Conservation (phyloP, 148 eudicot genomes). For the Diospyros kaki region DNA sequence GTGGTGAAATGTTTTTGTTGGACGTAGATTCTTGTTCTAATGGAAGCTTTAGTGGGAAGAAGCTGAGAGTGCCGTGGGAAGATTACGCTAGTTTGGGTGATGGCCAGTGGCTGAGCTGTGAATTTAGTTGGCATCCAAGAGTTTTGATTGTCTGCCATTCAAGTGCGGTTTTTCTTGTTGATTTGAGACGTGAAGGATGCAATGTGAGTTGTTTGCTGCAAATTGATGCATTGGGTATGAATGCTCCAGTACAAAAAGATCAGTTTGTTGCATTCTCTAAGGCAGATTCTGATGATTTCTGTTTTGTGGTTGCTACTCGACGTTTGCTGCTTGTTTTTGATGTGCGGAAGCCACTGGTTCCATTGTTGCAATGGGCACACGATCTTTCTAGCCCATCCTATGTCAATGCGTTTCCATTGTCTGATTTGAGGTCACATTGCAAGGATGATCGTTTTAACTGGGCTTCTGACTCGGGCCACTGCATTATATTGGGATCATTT, state of each 20-base stretch:
- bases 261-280: constrained; percentile 50
- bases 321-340: constrained; percentile 60
- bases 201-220: constrained; percentile 44
- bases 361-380: constrained; percentile 73
- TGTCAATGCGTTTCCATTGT: constrained; percentile 42
- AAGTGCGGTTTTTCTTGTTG: constrained; percentile 56
- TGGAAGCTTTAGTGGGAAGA: constrained; percentile 33
- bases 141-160: constrained; percentile 57
- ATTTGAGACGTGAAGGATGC: constrained; percentile 46
- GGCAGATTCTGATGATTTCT: constrained; percentile 53
- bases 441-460: constrained; percentile 30
- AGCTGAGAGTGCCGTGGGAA: constrained; percentile 40
- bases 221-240: constrained; percentile 24
- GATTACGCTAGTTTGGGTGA: constrained; percentile 17
- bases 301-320: constrained; percentile 50
- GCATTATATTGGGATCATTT: constrained; percentile 75
- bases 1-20: constrained; percentile 60
- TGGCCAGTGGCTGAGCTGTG: constrained; percentile 71
- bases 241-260: constrained; percentile 30
- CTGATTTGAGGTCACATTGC: constrained; percentile 48
- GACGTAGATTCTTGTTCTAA: constrained; percentile 33
- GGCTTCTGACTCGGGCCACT: constrained; percentile 52
- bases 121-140: constrained; percentile 78
- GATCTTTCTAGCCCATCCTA: constrained; percentile 45
- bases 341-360: constrained; percentile 54